Base-by-base conservation (phyloP, 73 alveolate genomes). In the Loxodes magnus region DNA sequence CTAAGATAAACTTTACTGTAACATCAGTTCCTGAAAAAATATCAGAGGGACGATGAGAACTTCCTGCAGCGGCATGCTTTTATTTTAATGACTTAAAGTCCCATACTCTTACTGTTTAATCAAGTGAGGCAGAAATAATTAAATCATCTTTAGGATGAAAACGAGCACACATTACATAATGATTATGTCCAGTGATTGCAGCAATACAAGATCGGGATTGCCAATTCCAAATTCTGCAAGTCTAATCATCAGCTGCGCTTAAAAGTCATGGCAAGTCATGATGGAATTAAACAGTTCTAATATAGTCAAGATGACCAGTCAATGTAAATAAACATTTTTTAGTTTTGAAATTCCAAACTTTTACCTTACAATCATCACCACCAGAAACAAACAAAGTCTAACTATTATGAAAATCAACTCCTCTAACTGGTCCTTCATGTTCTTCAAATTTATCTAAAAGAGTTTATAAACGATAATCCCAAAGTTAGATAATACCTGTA, bases 171-270 rank as follows among this genome's bases (percentile, higher is more conserved):
- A 95, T 95, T 3, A 95, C 97, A 67, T 94, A 92, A 71, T 92
- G 98, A 49, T 84, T 83, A 78, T 94, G 99, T 0, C 98, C 98
- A 4, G 98, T 80, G 19, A 92, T 71, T 17, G 81, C 79, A 21
- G 93, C 89, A 38, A 83, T 54, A 64, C 84, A 63, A 52, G 71
- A 60, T 28, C 97, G 67, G 26, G 81, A 70, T 66, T 93, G 87
- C 98, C 98, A 95, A 71, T 95, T 95, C 99, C 99, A 95, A 17
- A 95, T 87, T 46, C 99, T 84, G 56, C 92, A 73, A 35, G 98
- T 91, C 82, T 87, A 92, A 56, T 91, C 98, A 38, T 67, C 80
- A 14, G 73, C 43, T 2, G 69, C 35, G 19, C 71, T 51, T 48
- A 21, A 21, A 15, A 92, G 77, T 99, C 99, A 95, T 9, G 99